Evolutionary conservation across 2,329 filamentous ascomycete species (phyloP).

Genomic region (Drechslerella coelobrocha): DNA sequence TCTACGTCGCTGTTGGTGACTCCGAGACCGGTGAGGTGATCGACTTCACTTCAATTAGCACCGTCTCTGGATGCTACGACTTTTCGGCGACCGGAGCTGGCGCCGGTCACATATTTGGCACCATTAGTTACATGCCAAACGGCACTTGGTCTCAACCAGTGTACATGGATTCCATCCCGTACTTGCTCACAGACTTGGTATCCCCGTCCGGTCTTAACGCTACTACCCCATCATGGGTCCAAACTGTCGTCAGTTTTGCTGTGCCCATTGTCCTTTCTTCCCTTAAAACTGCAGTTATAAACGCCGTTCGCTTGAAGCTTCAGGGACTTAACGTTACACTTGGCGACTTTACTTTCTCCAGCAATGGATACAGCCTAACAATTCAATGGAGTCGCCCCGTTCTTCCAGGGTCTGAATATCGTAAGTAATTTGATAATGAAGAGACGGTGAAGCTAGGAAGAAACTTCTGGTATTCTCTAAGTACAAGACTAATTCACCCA

Average conservation of each 20-base stretch:
- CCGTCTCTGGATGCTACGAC: constrained; percentile 2
- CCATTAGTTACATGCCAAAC: background rate
- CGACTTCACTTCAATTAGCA: background rate
- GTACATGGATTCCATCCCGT: background rate
- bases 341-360: background rate
- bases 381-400: background rate
- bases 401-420: background rate
- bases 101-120: background rate
- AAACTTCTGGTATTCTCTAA: background rate
- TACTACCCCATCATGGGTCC: background rate
- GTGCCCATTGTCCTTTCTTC: background rate
- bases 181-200: background rate
- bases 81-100: constrained; percentile 3
- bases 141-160: background rate
- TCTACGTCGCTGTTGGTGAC: constrained; percentile 10
- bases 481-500: background rate
- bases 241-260: background rate
- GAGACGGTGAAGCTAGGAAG: background rate
- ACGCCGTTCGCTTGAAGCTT: background rate
- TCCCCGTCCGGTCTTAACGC: background rate
- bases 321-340: background rate
- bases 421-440: background rate
- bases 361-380: background rate
- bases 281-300: background rate
- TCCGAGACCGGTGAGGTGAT: constrained; percentile 1